Evolutionary conservation across 176 grass and related monocot genomes (phyloP), one percentile per base, ranked within the genome.

Genomic region (Carex myosuroides): DNA sequence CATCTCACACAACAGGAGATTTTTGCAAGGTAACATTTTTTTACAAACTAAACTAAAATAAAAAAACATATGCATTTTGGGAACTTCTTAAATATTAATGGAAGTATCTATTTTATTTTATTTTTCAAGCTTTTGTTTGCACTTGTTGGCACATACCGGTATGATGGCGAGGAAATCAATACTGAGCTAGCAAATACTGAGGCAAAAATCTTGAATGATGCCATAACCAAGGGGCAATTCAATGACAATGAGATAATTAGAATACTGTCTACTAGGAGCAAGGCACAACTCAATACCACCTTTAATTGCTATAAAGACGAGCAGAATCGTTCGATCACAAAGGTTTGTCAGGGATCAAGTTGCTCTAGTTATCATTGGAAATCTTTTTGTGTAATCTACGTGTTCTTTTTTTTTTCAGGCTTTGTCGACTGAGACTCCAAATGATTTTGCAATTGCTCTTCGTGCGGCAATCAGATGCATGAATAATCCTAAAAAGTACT

Each of bases 251-350:
- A 94, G 80, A 71, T 91, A 61, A 87, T 92, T 18, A 91, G 95
- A 85, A 90, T 98, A n/a, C 57, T 94, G 78, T 79, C 89, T 13
- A 93, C 95, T 14, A 87, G 92, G 75, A 98, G 92, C 92, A 98
- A 84, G 61, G 86, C 92, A 12, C 95, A 98, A 55, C 87, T 98
- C 18, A 29, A 75, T 2, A 89, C 92, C 56, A 98, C 90, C 1
- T 93, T 98, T 61, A 84, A 79, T 61, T 89, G 79, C 81, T 98
- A 89, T 84, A 90, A 80, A 70, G 86, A 98, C 8, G 77, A 88
- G 35, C 82, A 87, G 39, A 37, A 76, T 18, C 58, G 65, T 63
- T 84, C 87, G 50, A 90, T 98, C 67, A 87, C 84, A 65, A 94
- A 98, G 89, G 91, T 97, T 58, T 70, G 79, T 37, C 48, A 29